phyloP scores from a whole-genome alignment of 176 grass and related monocot genomes.

The Zoysia pacifica region DNA sequence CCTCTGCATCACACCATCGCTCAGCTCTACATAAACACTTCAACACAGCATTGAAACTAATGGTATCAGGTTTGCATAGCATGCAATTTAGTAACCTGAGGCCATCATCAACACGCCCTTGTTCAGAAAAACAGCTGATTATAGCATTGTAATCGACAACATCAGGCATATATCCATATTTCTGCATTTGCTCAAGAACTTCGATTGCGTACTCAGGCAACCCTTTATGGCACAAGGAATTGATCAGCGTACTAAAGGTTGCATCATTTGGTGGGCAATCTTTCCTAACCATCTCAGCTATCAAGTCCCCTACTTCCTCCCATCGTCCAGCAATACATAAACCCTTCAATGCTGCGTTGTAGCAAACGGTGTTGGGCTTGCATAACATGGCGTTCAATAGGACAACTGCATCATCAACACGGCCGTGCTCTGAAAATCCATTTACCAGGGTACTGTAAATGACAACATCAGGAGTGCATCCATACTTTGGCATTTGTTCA shows the following conservation, averaged over 20 bases:
- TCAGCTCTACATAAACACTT: slow-evolving; percentile 51
- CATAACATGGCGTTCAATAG: slow-evolving; percentile 44
- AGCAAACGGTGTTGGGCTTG: slow-evolving; percentile 48
- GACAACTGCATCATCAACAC: slow-evolving; percentile 27
- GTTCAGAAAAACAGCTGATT: slow-evolving; percentile 43
- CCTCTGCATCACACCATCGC: slow-evolving; percentile 40
- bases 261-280: slow-evolving; percentile 50
- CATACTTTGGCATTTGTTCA: slow-evolving; percentile 40
- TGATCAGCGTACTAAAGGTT: slow-evolving; percentile 50
- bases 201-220: slow-evolving; percentile 37
- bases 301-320: slow-evolving; percentile 45
- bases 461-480: slow-evolving; percentile 50
- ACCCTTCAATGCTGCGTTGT: slow-evolving; percentile 51
- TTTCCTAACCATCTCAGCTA: slow-evolving; percentile 42
- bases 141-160: slow-evolving; percentile 41
- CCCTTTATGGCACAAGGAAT: slow-evolving; percentile 40
- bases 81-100: slow-evolving; percentile 46
- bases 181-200: slow-evolving; percentile 50
- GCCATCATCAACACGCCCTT: slow-evolving; percentile 44
- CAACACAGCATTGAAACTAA: slow-evolving; percentile 47
- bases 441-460: slow-evolving; percentile 54
- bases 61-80: slow-evolving; percentile 38
- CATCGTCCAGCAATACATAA: slow-evolving; percentile 41
- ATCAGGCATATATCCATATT: slow-evolving; percentile 38
- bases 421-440: slow-evolving; percentile 46